phyloP scores from a whole-genome alignment of 116 monocot species.

The Phalaenopsis hybrid region DNA sequence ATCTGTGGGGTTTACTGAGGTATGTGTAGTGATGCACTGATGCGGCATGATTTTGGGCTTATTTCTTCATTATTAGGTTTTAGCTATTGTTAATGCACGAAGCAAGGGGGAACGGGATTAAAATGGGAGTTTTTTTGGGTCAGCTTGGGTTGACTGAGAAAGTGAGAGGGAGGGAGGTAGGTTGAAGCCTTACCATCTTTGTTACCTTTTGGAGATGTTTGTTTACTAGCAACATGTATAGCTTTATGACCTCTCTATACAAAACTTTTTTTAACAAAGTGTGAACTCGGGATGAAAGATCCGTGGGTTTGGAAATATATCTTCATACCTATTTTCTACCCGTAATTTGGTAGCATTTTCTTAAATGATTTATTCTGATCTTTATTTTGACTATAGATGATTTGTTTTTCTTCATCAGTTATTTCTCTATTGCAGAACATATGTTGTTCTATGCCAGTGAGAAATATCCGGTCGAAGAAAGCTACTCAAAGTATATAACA shows the following conservation, averaged over 20 bases:
- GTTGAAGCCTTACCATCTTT: no score
- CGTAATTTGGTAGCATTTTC: neutral
- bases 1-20: neutral
- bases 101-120: no score
- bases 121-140: no score
- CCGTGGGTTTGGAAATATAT: neutral
- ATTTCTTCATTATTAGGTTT: no score
- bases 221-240: neutral
- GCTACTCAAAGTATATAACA: constrained; percentile 36
- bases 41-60: no score
- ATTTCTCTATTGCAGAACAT: constrained; percentile 59
- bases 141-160: no score
- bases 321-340: constrained; percentile 1
- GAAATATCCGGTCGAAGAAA: constrained; percentile 89
- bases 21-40: neutral
- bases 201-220: no score
- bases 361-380: constrained; percentile 4
- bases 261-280: neutral
- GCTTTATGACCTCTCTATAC: neutral
- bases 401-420: neutral
- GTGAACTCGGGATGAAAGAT: neutral
- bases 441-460: constrained; percentile 98
- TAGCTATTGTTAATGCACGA: no score
- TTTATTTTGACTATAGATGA: neutral
- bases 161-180: no score